A percentile compares a stretch with the other conserved stretches of the same genome.
These are phyloP conservation scores for Salix udensis DNA, from an alignment of 345 rosid species.

Conservation along the genomic window DNA sequence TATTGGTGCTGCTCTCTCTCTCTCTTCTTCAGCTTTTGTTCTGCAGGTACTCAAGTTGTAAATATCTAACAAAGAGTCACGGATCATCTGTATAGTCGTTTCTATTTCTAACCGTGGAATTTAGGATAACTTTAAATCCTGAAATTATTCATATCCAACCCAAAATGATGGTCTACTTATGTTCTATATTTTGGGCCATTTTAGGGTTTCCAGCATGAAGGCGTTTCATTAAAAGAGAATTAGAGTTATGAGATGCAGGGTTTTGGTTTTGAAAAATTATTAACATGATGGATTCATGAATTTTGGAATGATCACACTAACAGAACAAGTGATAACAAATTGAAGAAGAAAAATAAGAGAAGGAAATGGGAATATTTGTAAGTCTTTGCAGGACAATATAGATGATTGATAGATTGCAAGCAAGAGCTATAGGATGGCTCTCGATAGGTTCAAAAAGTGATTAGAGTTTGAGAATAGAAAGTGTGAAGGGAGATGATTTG, in stretches of 20 bases:
- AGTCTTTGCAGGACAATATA: neutral
- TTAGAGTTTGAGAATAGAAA: neutral
- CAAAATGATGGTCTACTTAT: neutral
- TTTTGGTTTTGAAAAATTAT: neutral
- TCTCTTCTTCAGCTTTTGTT: constrained; percentile 97
- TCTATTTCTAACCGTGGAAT: neutral
- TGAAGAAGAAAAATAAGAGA: neutral
- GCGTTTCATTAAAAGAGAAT: neutral
- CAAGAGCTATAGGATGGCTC: neutral
- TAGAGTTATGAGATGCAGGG: neutral
- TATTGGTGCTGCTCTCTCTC: constrained; percentile 92
- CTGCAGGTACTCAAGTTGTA: constrained; percentile 61
- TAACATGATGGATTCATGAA: neutral
- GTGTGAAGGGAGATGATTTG: neutral
- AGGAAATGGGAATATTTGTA: neutral
- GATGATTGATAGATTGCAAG: neutral
- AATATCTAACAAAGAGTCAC: constrained; percentile 2
- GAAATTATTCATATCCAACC: neutral
- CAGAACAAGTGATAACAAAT: neutral
- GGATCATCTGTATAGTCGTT: neutral
- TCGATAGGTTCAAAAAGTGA: neutral
- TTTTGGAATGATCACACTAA: neutral
- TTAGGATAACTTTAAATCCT: neutral
- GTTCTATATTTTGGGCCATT: neutral
- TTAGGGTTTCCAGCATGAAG: neutral